These are phyloP conservation scores for Basidiobolus meristosporus DNA, from an alignment of 371 early-diverging fungal species.

Conservation along the genomic window DNA sequence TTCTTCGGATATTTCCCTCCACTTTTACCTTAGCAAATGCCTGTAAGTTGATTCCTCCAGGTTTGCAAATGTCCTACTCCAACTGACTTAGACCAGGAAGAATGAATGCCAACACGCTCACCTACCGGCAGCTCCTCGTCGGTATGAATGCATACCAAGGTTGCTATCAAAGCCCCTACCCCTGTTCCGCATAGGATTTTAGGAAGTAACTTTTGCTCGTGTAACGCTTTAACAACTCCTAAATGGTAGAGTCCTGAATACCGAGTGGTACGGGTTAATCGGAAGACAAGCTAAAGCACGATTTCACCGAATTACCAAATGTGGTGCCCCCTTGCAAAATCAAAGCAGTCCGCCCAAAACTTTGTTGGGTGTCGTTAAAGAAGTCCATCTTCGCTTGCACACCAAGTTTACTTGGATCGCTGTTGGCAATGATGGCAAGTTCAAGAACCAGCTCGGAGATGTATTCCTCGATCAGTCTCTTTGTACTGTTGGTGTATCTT, in stretches of 20 bases:
- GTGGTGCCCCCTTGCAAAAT: slow-evolving; percentile 51
- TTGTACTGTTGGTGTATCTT: slow-evolving; percentile 22
- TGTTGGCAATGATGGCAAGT: slow-evolving; percentile 30
- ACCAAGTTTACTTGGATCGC: slow-evolving; percentile 15
- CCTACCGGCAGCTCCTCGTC: slow-evolving; percentile 45
- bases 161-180: slow-evolving; percentile 50
- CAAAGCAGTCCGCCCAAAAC: slow-evolving; percentile 48
- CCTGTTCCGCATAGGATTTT: slow-evolving; percentile 51
- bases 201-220: slow-evolving; percentile 39
- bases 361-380: slow-evolving; percentile 38
- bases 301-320: slow-evolving; percentile 16
- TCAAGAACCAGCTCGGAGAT: slow-evolving; percentile 34
- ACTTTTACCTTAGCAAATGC: slow-evolving; percentile 33
- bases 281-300: neutral
- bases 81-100: neutral
- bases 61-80: slow-evolving; percentile 24
- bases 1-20: slow-evolving; percentile 27
- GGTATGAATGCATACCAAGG: slow-evolving; percentile 43
- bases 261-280: neutral
- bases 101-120: neutral
- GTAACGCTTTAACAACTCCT: slow-evolving; percentile 50
- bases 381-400: slow-evolving; percentile 38
- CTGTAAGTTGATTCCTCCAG: slow-evolving; percentile 34
- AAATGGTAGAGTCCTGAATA: slow-evolving; percentile 38
- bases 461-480: slow-evolving; percentile 46